Conservation (phyloP, 2,329 filamentous ascomycete genomes). For the Aureobasidium subglaciale region DNA sequence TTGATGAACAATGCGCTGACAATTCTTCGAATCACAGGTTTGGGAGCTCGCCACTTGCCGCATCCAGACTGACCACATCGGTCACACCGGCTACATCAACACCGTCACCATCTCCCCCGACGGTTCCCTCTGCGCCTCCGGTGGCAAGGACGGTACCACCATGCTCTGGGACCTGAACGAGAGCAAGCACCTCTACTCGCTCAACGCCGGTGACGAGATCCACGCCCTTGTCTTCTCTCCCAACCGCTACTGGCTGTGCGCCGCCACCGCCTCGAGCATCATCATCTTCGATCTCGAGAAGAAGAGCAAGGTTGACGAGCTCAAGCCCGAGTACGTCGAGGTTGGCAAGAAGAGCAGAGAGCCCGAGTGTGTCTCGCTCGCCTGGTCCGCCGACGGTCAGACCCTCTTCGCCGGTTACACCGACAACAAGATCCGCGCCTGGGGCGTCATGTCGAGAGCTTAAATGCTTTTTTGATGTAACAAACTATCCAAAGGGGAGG, state of each 20-base stretch:
- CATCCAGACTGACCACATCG: slow-evolving; percentile 99
- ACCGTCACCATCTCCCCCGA: slow-evolving; percentile 99
- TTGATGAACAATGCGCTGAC: slow-evolving; percentile 11
- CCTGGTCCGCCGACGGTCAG: slow-evolving; percentile 97
- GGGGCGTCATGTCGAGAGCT: slow-evolving; percentile 91
- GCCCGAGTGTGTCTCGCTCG: slow-evolving; percentile 94
- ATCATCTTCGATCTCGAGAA: slow-evolving; percentile 99
- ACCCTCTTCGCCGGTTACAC: slow-evolving; percentile 99
- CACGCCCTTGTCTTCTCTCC: slow-evolving; percentile 99
- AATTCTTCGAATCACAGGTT: slow-evolving; percentile 55
- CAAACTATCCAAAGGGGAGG: neutral
- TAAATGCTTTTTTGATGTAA: slow-evolving; percentile 21
- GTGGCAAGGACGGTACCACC: slow-evolving; percentile 99
- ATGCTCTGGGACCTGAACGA: slow-evolving; percentile 99
- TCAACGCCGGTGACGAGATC: slow-evolving; percentile 99
- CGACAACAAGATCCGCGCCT: slow-evolving; percentile 97
- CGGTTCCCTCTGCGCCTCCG: slow-evolving; percentile 96
- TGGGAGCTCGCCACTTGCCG: slow-evolving; percentile 99
- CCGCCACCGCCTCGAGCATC: slow-evolving; percentile 93
- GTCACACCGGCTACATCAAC: slow-evolving; percentile 99
- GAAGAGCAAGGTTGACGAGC: slow-evolving; percentile 99
- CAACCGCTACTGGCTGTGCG: slow-evolving; percentile 99
- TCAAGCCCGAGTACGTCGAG: slow-evolving; percentile 95
- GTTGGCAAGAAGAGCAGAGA: slow-evolving; percentile 98
- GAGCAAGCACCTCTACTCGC: slow-evolving; percentile 99